These are phyloP conservation scores for Chondrostereum purpureum DNA, from an alignment of 1,284 basidiomycete genomes.

Conservation along the genomic window DNA sequence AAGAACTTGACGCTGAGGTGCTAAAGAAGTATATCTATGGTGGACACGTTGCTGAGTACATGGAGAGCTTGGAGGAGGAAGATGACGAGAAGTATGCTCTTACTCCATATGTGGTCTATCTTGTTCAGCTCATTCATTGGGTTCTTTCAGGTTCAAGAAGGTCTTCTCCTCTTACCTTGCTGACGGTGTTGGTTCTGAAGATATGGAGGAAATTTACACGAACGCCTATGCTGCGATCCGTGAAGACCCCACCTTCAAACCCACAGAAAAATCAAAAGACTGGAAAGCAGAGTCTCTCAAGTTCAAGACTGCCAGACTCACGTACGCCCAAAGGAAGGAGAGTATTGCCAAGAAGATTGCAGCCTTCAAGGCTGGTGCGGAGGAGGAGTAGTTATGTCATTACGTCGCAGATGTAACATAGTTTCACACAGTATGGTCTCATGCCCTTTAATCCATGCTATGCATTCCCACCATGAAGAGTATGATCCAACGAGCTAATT, in stretches of 20 bases:
- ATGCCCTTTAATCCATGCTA: conserved; percentile 13
- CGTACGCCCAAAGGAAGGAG: conserved; percentile 70
- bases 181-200: conserved; percentile 92
- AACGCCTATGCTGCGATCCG: conserved; percentile 92
- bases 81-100: conserved; percentile 84
- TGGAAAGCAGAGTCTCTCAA: conserved; percentile 88
- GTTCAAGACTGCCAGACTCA: conserved; percentile 69
- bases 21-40: conserved; percentile 98
- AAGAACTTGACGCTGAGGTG: conserved; percentile 91
- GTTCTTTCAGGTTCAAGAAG: conserved; percentile 82
- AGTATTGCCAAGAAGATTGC: conserved; percentile 81
- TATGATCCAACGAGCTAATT: conserved; percentile 9
- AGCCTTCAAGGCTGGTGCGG: conserved; percentile 68
- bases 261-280: conserved; percentile 88
- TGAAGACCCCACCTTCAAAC: conserved; percentile 88
- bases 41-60: conserved; percentile 98
- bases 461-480: conserved; percentile 11
- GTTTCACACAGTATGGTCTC: conserved; percentile 8
- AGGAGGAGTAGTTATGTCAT: conserved; percentile 47
- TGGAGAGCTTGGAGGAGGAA: conserved; percentile 99
- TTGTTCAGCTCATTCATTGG: not conserved
- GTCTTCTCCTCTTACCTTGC: conserved; percentile 95
- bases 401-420: conserved; percentile 8
- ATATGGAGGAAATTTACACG: conserved; percentile 95
- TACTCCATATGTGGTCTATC: too few species aligned